Base-by-base conservation (phyloP, 2,329 filamentous ascomycete genomes). In the Alternaria sp. region DNA sequence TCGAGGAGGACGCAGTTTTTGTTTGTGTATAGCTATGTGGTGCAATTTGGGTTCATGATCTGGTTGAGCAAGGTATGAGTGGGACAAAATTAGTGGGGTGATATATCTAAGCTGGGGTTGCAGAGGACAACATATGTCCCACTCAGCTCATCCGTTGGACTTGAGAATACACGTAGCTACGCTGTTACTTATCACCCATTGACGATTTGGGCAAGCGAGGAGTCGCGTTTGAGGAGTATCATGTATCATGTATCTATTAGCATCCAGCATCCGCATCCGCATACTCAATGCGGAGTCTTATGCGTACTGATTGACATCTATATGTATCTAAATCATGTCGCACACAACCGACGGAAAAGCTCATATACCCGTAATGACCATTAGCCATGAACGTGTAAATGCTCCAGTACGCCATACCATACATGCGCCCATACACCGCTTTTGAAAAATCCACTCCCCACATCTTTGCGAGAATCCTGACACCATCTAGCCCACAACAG, bases 21-120 rank as follows among this genome's bases (percentile, higher is more conserved):
- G 54, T 79, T 80, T 40, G 70, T 79, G 9, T 79, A 99, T 82
- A 95, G 94, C 47, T 99, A 98, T 81, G 85, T 96, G 59, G 90
- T 98, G 60, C 96, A 99, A 83, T 87, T 98, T 70, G 84, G 94
- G 59, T 97, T 98, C 81, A 99, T 98, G 94, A 96, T 95, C 90
- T 85, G 89, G 75, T 80, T 92, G 66, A 91, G 73, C 59, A 73
- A 58, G 63, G 75, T 77, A 40, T 75, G 65, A 71, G 28, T 11
- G 23, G 30, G 19, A 9, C 3, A 21, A 4, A 6, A 3, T 2
- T 6, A 11, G 23, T 21, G 30, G 49, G 0, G 12, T n/a, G 5
- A 5, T n/a, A 17, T 1, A 17, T 52, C 13, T 21, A 46, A 15
- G 19, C 36, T 15, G 19, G 12, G n/a, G 13, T 21, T 2, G 25